Evolutionary conservation across 495 filamentous ascomycete genomes (phyloP).

Genomic region (Evernia prunastri): DNA sequence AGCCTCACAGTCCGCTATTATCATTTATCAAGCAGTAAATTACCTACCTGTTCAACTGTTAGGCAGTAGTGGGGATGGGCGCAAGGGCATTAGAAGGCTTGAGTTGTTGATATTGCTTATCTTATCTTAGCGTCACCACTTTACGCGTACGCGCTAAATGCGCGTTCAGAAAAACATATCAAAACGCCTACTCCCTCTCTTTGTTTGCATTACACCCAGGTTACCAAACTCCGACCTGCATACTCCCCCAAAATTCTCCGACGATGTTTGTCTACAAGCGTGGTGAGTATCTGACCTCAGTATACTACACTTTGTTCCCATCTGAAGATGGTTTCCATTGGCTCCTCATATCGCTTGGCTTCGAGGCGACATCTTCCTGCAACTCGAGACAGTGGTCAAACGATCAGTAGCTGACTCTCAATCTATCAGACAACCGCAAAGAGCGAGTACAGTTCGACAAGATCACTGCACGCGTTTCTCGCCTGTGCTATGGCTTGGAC

Average conservation of each 20-base stretch:
- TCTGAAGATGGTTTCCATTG: not conserved
- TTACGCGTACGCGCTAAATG: constrained; percentile 1
- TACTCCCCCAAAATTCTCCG: not conserved
- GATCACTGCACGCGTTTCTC: constrained; percentile 96
- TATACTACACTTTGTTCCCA: not conserved
- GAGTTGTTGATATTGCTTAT: not conserved
- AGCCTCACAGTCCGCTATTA: no score
- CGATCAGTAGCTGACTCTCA: not conserved
- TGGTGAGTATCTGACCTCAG: constrained; percentile 43
- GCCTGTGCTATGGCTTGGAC: constrained; percentile 95
- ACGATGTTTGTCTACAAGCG: constrained; percentile 67
- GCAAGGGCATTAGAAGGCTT: no score
- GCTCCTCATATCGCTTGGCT: not conserved
- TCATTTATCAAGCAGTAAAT: no score
- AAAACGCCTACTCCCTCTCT: not conserved
- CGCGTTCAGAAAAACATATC: constrained; percentile 4
- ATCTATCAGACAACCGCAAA: constrained; percentile 84
- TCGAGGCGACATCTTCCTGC: not conserved
- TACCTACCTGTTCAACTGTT: no score
- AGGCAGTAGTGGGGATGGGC: no score
- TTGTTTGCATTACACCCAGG: not conserved
- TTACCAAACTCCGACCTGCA: not conserved
- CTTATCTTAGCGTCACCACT: constrained; percentile 9
- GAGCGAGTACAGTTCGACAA: constrained; percentile 99
- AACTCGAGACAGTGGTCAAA: not conserved